phyloP scores from a whole-genome alignment of 2,329 filamentous ascomycete species.

The Mariannaea sp. region DNA sequence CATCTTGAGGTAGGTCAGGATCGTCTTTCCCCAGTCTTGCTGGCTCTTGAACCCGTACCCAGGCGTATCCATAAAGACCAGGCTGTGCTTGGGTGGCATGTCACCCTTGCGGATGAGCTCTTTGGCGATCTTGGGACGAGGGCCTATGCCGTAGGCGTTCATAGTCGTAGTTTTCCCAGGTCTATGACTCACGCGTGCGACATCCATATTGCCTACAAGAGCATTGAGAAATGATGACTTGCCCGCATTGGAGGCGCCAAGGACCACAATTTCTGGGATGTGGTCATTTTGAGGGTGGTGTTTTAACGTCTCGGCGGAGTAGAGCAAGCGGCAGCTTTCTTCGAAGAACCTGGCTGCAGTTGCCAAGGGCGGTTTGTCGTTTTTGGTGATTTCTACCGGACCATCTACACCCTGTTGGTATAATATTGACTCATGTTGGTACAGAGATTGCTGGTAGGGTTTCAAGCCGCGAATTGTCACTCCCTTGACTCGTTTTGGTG shows the following conservation, averaged over 20 bases:
- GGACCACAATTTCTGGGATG: conserved; percentile 70
- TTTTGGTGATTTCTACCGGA: conserved; percentile 24
- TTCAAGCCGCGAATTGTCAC: conserved; percentile 26
- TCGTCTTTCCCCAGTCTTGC: conserved; percentile 57
- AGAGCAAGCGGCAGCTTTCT: conserved; percentile 48
- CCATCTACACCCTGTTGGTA: conserved; percentile 20
- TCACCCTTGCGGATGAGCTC: conserved; percentile 42
- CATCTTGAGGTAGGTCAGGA: conserved; percentile 55
- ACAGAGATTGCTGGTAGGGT: conserved; percentile 26
- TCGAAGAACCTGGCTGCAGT: conserved; percentile 42
- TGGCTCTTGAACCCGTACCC: conserved; percentile 55
- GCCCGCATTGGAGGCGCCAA: conserved; percentile 87
- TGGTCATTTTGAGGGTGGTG: conserved; percentile 56
- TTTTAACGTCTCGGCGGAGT: conserved; percentile 54
- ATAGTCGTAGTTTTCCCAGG: conserved; percentile 60
- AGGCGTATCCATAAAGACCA: conserved; percentile 58
- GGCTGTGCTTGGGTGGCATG: conserved; percentile 50
- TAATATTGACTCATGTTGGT: conserved; percentile 31
- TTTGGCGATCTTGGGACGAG: conserved; percentile 39
- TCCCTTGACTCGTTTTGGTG: conserved; percentile 11
- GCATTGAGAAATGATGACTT: conserved; percentile 90
- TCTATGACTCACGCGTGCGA: conserved; percentile 55
- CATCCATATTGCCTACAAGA: conserved; percentile 59
- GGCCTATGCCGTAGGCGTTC: conserved; percentile 61
- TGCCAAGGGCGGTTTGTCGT: conserved; percentile 34